phyloP scores from a whole-genome alignment of 2,329 filamentous ascomycete species.

The Plectosphaerella cucumerina region DNA sequence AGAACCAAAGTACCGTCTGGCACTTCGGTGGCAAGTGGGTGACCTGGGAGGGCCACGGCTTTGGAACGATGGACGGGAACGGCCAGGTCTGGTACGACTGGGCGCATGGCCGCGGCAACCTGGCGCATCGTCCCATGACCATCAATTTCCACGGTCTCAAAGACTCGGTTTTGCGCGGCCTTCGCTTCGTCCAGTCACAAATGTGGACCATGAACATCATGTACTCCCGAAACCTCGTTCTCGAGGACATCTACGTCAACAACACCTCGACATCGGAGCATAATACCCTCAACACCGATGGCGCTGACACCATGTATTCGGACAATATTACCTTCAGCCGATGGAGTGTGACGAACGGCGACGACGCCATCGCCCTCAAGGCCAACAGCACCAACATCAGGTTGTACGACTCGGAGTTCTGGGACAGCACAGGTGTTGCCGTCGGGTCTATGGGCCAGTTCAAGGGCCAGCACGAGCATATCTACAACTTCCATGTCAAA shows the following conservation, averaged over 20 bases:
- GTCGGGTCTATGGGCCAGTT: slow-evolving; percentile 56
- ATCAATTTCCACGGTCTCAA: slow-evolving; percentile 38
- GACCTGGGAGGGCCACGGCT: slow-evolving; percentile 41
- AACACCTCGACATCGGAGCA: slow-evolving; percentile 32
- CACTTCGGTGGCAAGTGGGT: slow-evolving; percentile 50
- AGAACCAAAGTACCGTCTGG: slow-evolving; percentile 53
- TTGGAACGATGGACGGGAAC: slow-evolving; percentile 54
- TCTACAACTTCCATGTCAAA: slow-evolving; percentile 43
- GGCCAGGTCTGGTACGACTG: slow-evolving; percentile 57
- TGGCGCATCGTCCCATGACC: slow-evolving; percentile 46
- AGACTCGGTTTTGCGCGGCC: slow-evolving; percentile 41
- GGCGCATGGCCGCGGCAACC: slow-evolving; percentile 37
- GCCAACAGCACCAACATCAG: slow-evolving; percentile 51
- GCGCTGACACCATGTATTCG: slow-evolving; percentile 47
- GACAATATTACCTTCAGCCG: slow-evolving; percentile 45
- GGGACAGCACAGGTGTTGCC: slow-evolving; percentile 47
- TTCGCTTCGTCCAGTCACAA: slow-evolving; percentile 52
- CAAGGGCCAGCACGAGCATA: slow-evolving; percentile 37
- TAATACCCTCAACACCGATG: slow-evolving; percentile 35
- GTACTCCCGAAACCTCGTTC: slow-evolving; percentile 37
- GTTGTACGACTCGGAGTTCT: slow-evolving; percentile 44
- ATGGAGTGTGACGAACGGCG: slow-evolving; percentile 47
- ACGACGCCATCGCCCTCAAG: slow-evolving; percentile 51
- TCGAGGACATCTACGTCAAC: slow-evolving; percentile 50
- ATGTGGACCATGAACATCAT: slow-evolving; percentile 58